Base-by-base conservation (phyloP, 192 early-diverging fungal genomes). In the Mortierella claussenii region DNA sequence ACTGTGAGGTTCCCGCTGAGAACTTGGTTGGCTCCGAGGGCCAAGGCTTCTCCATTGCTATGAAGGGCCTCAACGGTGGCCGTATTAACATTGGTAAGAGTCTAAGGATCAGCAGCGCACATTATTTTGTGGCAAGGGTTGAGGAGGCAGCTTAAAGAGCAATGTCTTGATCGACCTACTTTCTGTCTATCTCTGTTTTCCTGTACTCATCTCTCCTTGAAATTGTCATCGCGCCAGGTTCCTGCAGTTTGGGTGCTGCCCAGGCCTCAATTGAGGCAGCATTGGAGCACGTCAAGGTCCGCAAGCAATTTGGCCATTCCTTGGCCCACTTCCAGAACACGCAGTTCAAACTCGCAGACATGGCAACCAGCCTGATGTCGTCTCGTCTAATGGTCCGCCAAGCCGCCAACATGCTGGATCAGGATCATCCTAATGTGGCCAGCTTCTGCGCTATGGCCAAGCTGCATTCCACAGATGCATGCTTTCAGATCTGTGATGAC, bases 41-140 rank as follows among this genome's bases (percentile, higher is more conserved):
- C 12, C 79, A 89, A 24, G 87, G 87, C 10, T 89, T 89, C 79
- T 71, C 61, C 17, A 87, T 87, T 56, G 87, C 87, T 30, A 89
- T 89, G 87, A 84, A 86, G 65, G 87, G 86, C 6, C 69, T 89
- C 27, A 85, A 88, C 54, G 87, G 87, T 5, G 87, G 87, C 18
- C 71, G 84, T 3, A 62, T 84, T 60, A 88, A 88, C 69, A 88
- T 86, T 79, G 82, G 78, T 79, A 66, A 42, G 74, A 24, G 18
- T n/a, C n/a, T n/a, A n/a, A n/a, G n/a, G n/a, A n/a, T n/a, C n/a
- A n/a, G n/a, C n/a, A n/a, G n/a, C n/a, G n/a, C n/a, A n/a, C n/a
- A n/a, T 18, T 59, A 32, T 46, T 30, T 30, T n/a, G 37, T 59
- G 43, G 26, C 0, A 30, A 46, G 18, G 26, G n/a, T n/a, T n/a